phyloP scores from a whole-genome alignment of 179 eudicot species.

The Actinidia arguta region DNA sequence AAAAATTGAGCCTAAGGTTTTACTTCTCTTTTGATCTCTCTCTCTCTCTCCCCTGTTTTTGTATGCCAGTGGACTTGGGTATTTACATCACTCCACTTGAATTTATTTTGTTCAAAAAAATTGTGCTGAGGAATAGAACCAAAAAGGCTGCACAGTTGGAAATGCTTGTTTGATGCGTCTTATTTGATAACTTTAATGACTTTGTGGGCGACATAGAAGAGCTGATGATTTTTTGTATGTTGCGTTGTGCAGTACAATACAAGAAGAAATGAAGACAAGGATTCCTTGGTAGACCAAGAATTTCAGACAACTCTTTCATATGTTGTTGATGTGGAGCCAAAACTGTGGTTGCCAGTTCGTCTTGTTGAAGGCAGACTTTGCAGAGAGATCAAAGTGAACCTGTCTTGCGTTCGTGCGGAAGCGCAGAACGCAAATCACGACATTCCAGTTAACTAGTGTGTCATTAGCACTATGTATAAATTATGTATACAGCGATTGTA shows the following conservation, averaged over 20 bases:
- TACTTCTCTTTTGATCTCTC: not conserved
- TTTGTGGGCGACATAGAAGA: slow-evolving; percentile 6
- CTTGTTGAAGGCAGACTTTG: slow-evolving; percentile 74
- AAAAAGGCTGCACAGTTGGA: not conserved
- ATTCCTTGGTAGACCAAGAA: slow-evolving; percentile 28
- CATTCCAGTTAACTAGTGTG: slow-evolving; percentile 2
- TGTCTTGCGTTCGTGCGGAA: slow-evolving; percentile 55
- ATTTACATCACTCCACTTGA: not conserved
- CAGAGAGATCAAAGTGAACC: slow-evolving; percentile 63
- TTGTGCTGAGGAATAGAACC: not conserved
- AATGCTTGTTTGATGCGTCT: not conserved
- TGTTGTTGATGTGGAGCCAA: slow-evolving; percentile 71
- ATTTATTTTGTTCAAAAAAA: slow-evolving; percentile 11
- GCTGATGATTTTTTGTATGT: slow-evolving; percentile 6
- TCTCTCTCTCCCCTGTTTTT: too few relatives aligned
- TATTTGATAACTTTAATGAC: not conserved
- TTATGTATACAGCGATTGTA: too few relatives aligned
- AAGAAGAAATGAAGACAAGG: slow-evolving; percentile 23
- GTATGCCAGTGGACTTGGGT: not conserved
- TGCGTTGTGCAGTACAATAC: slow-evolving; percentile 38
- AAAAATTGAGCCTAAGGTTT: not conserved
- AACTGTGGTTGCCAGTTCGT: slow-evolving; percentile 72
- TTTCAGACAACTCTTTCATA: slow-evolving; percentile 51
- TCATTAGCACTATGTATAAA: not conserved
- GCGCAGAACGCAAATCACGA: slow-evolving; percentile 44